Percentiles rank a stretch among this genome's conserved stretches.
phyloP scores from a whole-genome alignment of 2,329 filamentous ascomycete genomes.

The Colletotrichum liaoningense region DNA sequence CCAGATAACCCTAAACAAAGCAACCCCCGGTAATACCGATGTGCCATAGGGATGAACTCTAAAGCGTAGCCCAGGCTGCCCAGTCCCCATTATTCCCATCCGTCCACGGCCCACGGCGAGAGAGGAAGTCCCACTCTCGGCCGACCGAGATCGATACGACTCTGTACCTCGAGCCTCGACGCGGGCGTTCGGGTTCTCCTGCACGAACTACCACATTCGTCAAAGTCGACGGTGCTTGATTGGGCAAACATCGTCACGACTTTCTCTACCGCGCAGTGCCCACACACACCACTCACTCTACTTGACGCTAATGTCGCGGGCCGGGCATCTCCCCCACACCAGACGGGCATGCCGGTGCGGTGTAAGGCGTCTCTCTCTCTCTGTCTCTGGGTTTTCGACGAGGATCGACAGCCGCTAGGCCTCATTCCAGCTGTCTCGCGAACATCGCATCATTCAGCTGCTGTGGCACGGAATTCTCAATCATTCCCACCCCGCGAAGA shows the following conservation, averaged over 20 bases:
- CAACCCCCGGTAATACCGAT: slow-evolving; percentile 20
- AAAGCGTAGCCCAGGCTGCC: not conserved
- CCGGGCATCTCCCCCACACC: slow-evolving; percentile 11
- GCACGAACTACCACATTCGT: not conserved
- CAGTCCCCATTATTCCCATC: no score
- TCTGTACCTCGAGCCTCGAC: not conserved
- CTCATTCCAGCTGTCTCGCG: slow-evolving; percentile 16
- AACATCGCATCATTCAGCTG: slow-evolving; percentile 24
- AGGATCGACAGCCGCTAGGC: slow-evolving; percentile 6
- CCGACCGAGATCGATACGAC: not conserved
- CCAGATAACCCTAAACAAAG: not conserved
- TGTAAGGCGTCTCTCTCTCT: slow-evolving; percentile 3
- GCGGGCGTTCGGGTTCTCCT: not conserved
- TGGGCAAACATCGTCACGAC: not conserved
- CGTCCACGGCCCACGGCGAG: not conserved
- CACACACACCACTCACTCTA: not conserved
- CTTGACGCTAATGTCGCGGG: slow-evolving; percentile 16
- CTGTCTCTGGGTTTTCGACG: not conserved
- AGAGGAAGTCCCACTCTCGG: not conserved
- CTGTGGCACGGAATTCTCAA: slow-evolving; percentile 12
- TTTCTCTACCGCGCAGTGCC: not conserved
- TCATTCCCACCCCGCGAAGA: not conserved
- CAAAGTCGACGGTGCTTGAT: not conserved
- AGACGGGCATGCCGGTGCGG: slow-evolving; percentile 19
- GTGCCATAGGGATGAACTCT: not conserved